Evolutionary conservation across 2,329 filamentous ascomycete genomes (phyloP), one percentile per base, ranked within the genome.

Genomic region (Epichloe elymi): DNA sequence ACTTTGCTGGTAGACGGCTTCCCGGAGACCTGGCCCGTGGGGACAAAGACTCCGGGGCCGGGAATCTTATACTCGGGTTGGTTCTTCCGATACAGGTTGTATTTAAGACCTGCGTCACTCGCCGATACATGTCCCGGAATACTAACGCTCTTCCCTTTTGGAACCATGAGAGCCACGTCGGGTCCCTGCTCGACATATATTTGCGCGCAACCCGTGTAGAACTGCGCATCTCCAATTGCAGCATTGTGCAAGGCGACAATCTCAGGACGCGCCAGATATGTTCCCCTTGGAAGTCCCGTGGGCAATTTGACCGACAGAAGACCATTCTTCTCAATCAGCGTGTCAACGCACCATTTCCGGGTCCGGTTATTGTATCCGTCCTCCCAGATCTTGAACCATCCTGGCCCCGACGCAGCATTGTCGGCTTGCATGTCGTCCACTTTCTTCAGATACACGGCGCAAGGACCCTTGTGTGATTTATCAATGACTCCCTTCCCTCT

Each of bases 341-440:
- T 79, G 60, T 86, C 78, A 3, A 81, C 83, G 66, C 85, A 88
- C 83, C 85, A 89, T 62, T 78, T 70, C 30, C 70, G 63, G 2
- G 70, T 70, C 5, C 62, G 57, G 5, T 67, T 62, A 58, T 85
- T 73, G 65, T 85, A 86, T 44, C 82, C 83, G 48, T 83, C 74
- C 52, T 86, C 76, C 72, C 76, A 87, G 61, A 89, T 78, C 73
- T 88, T 88, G 74, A 89, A 86, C 86, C 85, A 90, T 39, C 85
- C 85, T 48, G 72, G 68, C 4, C 85, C 84, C 23, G 74, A 68
- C 47, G 79, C 48, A 7, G 19, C 79, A 12, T 75, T 64, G 55
- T 73, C 69, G 20, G 61, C 63, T 12, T 67, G 67, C 53, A 82
- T 79, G 52, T 80, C 73, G 56, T 71, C 66, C 1, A 88, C 76